Base-by-base conservation (phyloP, 2,329 filamentous ascomycete species). In the Tolypocladium ovalisporum region DNA sequence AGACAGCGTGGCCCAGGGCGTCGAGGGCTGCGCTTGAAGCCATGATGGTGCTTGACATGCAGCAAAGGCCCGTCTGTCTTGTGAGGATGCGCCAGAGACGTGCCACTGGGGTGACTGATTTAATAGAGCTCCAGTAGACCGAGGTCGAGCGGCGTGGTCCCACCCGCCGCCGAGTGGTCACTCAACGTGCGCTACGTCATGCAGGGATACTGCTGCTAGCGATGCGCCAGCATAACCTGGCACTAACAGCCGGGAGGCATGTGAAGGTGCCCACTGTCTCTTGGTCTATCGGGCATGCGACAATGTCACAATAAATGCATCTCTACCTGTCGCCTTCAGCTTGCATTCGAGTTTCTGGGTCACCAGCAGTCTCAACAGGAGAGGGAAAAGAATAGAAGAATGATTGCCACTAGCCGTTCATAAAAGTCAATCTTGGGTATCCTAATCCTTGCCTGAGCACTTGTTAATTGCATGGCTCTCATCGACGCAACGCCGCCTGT, bases 1-100 rank as follows among this genome's bases (percentile, higher is more conserved):
- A 90, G 36, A 89, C 71, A 56, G 89, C 91, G 75, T 96, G 90
- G 51, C 89, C 88, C 10, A 96, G 76, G 37, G 90, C 89, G 54
- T 89, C 87, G 5, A 94, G 80, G 29, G 66, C 70, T 51, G 67
- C 66, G 39, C 64, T 64, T 35, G 66, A 76, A 59, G 62, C 60
- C 70, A 70, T 70, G 24, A 12, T 17, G 29, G 29, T 34, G 2
- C 29, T 51, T 6, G n/a, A 15, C 47, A 12, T n/a, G n/a, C 47
- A 32, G 19, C 22, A 49, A 17, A 49, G 37, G n/a, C n/a, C n/a
- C n/a, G n/a, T n/a, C n/a, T n/a, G n/a, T 1, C 22, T 22, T 34
- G 47, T n/a, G n/a, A n/a, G n/a, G n/a, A n/a, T n/a, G n/a, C n/a
- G n/a, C n/a, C n/a, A n/a, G n/a, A 17, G 44, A 47, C 44, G 44